phyloP scores from a whole-genome alignment of 331 rosid genomes.

The Rhamnella rubrinervis region DNA sequence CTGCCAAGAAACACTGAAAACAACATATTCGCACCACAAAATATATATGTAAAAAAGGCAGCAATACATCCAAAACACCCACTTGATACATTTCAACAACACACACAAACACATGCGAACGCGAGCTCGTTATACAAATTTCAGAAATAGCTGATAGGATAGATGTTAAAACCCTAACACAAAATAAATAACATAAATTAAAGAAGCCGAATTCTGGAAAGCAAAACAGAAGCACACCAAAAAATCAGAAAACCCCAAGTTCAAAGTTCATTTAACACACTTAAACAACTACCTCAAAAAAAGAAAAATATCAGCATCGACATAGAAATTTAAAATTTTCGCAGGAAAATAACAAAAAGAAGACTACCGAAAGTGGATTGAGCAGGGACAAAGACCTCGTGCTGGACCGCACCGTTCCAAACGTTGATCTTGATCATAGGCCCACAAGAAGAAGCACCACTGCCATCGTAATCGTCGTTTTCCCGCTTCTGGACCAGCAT shows the following conservation, averaged over 20 bases:
- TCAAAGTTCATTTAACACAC: neutral
- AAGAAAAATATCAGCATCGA: neutral
- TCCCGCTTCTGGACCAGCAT: constrained; percentile 48
- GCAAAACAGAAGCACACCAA: neutral
- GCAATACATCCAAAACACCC: no score
- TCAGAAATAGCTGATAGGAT: no score
- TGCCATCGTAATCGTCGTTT: constrained; percentile 11
- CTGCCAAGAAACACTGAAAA: no score
- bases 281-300: neutral
- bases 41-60: no score
- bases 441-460: constrained; percentile 19
- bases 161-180: no score
- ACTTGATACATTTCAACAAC: no score
- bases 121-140: no score
- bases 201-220: neutral
- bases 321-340: neutral
- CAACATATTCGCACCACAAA: no score
- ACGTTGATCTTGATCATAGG: constrained; percentile 40
- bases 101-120: no score
- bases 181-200: neutral
- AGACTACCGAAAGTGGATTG: constrained; percentile 49
- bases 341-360: neutral
- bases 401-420: constrained; percentile 32
- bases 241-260: neutral
- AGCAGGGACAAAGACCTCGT: constrained; percentile 41